Conservation (phyloP, 352 stramenopile genomes). For the Phytopythium cucurbitacearum region DNA sequence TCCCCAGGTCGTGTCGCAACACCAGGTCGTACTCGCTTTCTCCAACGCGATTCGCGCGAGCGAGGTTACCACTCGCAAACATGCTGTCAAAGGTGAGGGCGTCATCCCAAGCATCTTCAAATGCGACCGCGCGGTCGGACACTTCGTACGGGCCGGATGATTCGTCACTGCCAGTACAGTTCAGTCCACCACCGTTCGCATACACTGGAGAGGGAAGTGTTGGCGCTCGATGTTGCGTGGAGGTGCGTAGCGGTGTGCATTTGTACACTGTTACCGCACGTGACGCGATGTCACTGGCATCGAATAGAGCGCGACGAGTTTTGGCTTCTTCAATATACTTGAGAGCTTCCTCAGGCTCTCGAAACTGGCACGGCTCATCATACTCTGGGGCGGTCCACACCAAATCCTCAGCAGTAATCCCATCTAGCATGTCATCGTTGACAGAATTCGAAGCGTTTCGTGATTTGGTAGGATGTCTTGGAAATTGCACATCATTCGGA, state of each 20-base stretch:
- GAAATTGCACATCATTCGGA: constrained; percentile 19
- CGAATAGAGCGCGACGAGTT: constrained; percentile 23
- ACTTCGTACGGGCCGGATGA: constrained; percentile 32
- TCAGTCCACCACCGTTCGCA: not conserved
- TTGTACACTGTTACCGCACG: constrained; percentile 57
- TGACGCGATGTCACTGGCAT: constrained; percentile 21
- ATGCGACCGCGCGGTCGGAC: constrained; percentile 16
- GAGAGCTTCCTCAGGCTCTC: constrained; percentile 8
- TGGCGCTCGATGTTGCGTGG: not conserved
- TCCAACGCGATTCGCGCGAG: constrained; percentile 77
- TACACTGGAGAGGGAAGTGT: no score
- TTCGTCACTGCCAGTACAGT: not conserved
- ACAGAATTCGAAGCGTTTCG: not conserved
- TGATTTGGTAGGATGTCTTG: constrained; percentile 15
- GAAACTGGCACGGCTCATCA: constrained; percentile 17
- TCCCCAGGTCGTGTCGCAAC: constrained; percentile 84
- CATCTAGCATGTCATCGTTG: constrained; percentile 7
- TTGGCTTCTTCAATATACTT: constrained; percentile 17
- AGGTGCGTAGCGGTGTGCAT: constrained; percentile 13
- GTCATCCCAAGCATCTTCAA: constrained; percentile 3
- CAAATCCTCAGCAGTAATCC: constrained; percentile 14
- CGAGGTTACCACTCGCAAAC: constrained; percentile 92
- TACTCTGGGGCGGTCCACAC: constrained; percentile 17
- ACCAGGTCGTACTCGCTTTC: constrained; percentile 89
- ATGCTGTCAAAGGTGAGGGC: constrained; percentile 87